Percentiles rank a stretch among this genome's conserved stretches.
phyloP scores from a whole-genome alignment of 768 basidiomycete genomes.

The Sporobolomyces roseus region DNA sequence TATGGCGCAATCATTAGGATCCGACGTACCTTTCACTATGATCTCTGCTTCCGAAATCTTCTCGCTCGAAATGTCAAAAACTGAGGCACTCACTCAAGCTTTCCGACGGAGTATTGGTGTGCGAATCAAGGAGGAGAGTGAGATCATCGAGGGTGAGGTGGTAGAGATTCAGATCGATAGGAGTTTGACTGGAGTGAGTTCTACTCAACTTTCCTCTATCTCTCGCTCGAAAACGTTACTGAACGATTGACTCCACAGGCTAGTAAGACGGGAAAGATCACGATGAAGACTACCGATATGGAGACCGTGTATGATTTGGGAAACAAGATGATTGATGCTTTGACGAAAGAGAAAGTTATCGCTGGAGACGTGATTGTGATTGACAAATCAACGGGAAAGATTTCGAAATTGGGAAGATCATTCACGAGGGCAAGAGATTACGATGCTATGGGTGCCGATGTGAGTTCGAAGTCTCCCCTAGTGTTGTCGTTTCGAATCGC shows the following conservation, averaged over 20 bases:
- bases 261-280: slow-evolving; percentile 94
- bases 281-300: slow-evolving; percentile 98
- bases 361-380: slow-evolving; percentile 90
- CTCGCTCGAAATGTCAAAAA: slow-evolving; percentile 96
- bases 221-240: not conserved
- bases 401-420: slow-evolving; percentile 90
- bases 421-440: slow-evolving; percentile 97
- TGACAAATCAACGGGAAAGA: slow-evolving; percentile 94
- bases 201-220: not conserved
- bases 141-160: slow-evolving; percentile 95
- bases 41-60: slow-evolving; percentile 97
- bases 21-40: slow-evolving; percentile 96
- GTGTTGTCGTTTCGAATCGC: not conserved
- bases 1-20: slow-evolving; percentile 91
- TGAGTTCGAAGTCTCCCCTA: slow-evolving; percentile 54
- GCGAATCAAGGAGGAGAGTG: slow-evolving; percentile 93
- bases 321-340: slow-evolving; percentile 96
- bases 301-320: slow-evolving; percentile 98
- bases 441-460: slow-evolving; percentile 98
- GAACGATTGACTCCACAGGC: slow-evolving; percentile 56
- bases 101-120: slow-evolving; percentile 95
- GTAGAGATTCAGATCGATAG: slow-evolving; percentile 98
- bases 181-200: slow-evolving; percentile 83
- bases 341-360: slow-evolving; percentile 94
- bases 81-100: slow-evolving; percentile 93